Percentiles rank a stretch among this genome's conserved stretches.
Evolutionary conservation across 129 eudicot genomes (phyloP).

Genomic region (Arctium minus): DNA sequence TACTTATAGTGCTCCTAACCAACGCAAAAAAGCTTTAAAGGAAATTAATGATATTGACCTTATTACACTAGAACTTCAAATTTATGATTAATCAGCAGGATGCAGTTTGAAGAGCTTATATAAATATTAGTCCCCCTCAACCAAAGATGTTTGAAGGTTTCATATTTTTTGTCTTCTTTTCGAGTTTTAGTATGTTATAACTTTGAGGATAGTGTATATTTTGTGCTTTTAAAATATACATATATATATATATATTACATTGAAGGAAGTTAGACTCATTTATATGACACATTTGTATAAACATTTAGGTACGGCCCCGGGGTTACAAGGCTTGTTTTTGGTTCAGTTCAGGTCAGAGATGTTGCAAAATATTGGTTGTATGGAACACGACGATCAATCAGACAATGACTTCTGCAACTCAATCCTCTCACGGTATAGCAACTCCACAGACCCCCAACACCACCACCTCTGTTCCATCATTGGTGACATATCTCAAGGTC

Average conservation of each 20-base stretch:
- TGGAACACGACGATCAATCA: conserved; percentile 10
- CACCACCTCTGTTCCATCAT: conserved; percentile 65
- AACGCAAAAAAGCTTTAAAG: background rate
- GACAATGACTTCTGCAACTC: conserved; percentile 53
- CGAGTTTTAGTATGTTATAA: background rate
- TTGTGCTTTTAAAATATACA: background rate
- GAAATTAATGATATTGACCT: background rate
- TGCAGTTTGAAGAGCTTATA: background rate
- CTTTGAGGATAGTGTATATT: background rate
- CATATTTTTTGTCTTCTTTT: background rate
- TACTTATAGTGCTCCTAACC: no score
- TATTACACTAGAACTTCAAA: background rate
- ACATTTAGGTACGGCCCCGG: background rate
- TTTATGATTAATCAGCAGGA: background rate
- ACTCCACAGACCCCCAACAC: conserved; percentile 52
- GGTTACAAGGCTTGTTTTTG: background rate
- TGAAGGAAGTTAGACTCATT: background rate
- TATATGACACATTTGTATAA: background rate
- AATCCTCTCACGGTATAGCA: conserved; percentile 43
- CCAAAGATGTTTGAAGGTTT: background rate
- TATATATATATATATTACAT: background rate
- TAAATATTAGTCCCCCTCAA: background rate
- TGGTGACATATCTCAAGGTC: conserved; percentile 67
- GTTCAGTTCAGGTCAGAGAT: conserved; percentile 13
- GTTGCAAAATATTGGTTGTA: background rate